A percentile compares a stretch with the other conserved stretches of the same genome.
Conservation (phyloP, 106 monocot species). For the Dactylorhiza incarnata region DNA sequence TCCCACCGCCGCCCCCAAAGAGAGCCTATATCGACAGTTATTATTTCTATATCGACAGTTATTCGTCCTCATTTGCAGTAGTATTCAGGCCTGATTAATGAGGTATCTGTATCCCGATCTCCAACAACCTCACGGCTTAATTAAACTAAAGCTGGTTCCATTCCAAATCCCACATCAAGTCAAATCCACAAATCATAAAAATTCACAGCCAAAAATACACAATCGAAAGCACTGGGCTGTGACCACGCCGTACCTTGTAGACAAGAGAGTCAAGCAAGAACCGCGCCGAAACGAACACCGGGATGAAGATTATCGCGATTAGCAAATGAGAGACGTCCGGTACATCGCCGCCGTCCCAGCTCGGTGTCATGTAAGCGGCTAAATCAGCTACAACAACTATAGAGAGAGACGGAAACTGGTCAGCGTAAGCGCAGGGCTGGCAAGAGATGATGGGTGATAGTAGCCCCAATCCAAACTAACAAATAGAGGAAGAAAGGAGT, state of each 20-base stretch:
- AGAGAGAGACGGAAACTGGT: background rate
- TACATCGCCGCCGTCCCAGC: background rate
- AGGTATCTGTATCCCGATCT: no score
- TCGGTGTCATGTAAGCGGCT: background rate
- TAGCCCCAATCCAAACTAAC: background rate
- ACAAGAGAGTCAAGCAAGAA: slow-evolving; percentile 1
- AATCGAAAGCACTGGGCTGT: background rate
- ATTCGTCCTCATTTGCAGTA: no score
- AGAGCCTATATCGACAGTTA: no score
- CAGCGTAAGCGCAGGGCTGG: background rate
- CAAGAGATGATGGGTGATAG: background rate
- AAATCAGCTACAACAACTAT: background rate
- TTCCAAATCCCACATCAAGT: background rate
- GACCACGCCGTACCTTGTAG: slow-evolving; percentile 6
- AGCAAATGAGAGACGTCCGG: slow-evolving; percentile 1
- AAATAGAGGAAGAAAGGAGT: background rate
- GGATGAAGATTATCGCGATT: background rate
- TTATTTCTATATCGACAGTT: no score
- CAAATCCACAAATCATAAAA: background rate
- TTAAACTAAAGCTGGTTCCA: background rate
- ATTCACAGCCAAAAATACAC: background rate
- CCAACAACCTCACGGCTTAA: background rate
- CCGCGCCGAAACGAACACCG: slow-evolving; percentile 1
- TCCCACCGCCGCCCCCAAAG: no score
- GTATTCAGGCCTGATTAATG: no score